Conservation (phyloP, 345 rosid species). For the Populus davidiana region DNA sequence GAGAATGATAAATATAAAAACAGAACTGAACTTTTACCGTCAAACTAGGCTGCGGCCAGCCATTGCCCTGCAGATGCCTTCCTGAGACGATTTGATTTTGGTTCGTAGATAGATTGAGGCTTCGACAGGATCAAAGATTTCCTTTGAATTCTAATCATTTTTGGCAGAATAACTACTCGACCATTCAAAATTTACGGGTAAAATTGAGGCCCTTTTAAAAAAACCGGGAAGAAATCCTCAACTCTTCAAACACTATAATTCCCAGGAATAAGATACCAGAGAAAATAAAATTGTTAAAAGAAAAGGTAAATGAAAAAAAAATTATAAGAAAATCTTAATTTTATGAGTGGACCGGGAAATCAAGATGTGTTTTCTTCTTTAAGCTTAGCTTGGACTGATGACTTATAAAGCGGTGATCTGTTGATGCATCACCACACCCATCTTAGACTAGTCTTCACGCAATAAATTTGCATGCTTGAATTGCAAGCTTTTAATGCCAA, state of each 20-base stretch:
- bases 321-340: not conserved
- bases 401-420: constrained; percentile 10
- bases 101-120: too few relatives aligned
- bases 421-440: constrained; percentile 46
- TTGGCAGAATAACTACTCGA: not conserved
- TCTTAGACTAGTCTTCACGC: constrained; percentile 39
- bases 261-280: not conserved
- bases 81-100: too few relatives aligned
- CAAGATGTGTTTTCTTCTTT: not conserved
- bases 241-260: not conserved
- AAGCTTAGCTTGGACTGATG: constrained; percentile 3
- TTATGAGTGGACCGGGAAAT: not conserved
- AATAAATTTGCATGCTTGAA: constrained; percentile 59
- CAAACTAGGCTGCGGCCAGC: too few relatives aligned
- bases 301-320: too few relatives aligned
- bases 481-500: constrained; percentile 65
- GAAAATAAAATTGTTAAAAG: too few relatives aligned
- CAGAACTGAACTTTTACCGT: too few relatives aligned
- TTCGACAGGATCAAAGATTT: too few relatives aligned
- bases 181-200: not conserved
- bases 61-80: too few relatives aligned
- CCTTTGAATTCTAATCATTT: not conserved
- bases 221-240: not conserved
- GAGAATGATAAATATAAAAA: too few relatives aligned
- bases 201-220: not conserved